Percentiles rank a stretch among this genome's conserved stretches.
Evolutionary conservation across 495 filamentous ascomycete genomes (phyloP).

Genomic region (Neurospora sp.): DNA sequence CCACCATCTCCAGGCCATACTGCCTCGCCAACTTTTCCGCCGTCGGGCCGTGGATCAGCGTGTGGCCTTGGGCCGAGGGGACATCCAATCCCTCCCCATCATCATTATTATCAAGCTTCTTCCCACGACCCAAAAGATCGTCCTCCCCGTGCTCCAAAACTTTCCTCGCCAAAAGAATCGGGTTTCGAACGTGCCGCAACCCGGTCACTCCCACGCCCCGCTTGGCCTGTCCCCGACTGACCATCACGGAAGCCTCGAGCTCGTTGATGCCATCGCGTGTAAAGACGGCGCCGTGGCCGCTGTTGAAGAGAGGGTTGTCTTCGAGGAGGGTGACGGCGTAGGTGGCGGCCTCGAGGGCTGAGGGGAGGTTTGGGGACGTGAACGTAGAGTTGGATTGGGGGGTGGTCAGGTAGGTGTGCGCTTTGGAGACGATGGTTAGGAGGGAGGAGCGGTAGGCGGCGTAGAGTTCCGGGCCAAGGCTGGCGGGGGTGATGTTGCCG

Average conservation of each 20-base stretch:
- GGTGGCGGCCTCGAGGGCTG: constrained; percentile 62
- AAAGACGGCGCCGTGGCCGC: constrained; percentile 77
- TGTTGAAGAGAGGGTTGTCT: constrained; percentile 77
- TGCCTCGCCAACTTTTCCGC: constrained; percentile 54
- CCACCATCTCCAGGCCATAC: constrained; percentile 61
- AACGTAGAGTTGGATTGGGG: constrained; percentile 2
- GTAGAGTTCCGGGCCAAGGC: constrained; percentile 53
- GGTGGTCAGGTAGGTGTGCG: constrained; percentile 27
- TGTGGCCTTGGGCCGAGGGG: constrained; percentile 50
- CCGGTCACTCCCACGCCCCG: constrained; percentile 67
- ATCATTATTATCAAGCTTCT: constrained; percentile 7
- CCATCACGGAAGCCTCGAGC: constrained; percentile 87
- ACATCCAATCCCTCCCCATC: constrained; percentile 18
- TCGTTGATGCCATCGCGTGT: constrained; percentile 73
- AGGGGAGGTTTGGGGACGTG: constrained; percentile 12
- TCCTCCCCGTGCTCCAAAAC: constrained; percentile 54
- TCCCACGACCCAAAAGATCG: constrained; percentile 21
- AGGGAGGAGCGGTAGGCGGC: constrained; percentile 50
- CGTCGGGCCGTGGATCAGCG: constrained; percentile 52
- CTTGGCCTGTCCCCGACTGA: constrained; percentile 60
- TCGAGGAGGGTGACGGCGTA: constrained; percentile 70
- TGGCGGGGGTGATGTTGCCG: constrained; percentile 63
- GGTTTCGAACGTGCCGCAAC: constrained; percentile 63
- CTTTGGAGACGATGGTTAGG: constrained; percentile 41
- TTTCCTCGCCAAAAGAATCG: constrained; percentile 62